A percentile compares a stretch with the other conserved stretches of the same genome.
phyloP scores from a whole-genome alignment of 768 basidiomycete species.

The Kondoa malvinella region DNA sequence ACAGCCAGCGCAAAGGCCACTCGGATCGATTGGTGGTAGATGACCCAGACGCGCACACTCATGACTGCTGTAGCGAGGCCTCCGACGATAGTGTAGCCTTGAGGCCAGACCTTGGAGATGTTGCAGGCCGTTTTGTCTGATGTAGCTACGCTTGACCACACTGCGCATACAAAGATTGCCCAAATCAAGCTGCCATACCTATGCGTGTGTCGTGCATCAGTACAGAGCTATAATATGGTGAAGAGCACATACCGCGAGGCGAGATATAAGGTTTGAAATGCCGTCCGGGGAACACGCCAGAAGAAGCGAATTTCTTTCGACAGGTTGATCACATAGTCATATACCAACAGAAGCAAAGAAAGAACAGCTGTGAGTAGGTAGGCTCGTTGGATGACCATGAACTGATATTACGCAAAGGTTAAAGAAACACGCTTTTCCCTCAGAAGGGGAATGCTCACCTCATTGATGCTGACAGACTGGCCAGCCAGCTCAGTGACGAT shows the following conservation, averaged over 20 bases:
- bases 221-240: too few relatives aligned
- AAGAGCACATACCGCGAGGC: too few relatives aligned
- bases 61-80: background rate
- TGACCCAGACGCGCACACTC: background rate
- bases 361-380: background rate
- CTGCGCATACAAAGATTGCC: background rate
- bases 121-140: background rate
- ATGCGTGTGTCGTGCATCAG: too few relatives aligned
- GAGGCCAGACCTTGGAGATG: background rate
- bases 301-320: background rate
- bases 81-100: background rate
- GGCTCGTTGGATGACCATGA: background rate
- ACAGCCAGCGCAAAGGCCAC: background rate
- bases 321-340: slow-evolving; percentile 1
- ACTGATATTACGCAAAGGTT: background rate
- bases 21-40: background rate
- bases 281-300: too few relatives aligned
- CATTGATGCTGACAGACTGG: too few relatives aligned
- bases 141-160: background rate
- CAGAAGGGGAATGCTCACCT: background rate
- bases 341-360: background rate
- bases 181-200: background rate
- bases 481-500: too few relatives aligned
- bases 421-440: background rate
- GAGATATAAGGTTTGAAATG: too few relatives aligned